A percentile compares a stretch with the other conserved stretches of the same genome.
phyloP scores from a whole-genome alignment of 2,329 filamentous ascomycete genomes.

The Colletotrichum coccodes region DNA sequence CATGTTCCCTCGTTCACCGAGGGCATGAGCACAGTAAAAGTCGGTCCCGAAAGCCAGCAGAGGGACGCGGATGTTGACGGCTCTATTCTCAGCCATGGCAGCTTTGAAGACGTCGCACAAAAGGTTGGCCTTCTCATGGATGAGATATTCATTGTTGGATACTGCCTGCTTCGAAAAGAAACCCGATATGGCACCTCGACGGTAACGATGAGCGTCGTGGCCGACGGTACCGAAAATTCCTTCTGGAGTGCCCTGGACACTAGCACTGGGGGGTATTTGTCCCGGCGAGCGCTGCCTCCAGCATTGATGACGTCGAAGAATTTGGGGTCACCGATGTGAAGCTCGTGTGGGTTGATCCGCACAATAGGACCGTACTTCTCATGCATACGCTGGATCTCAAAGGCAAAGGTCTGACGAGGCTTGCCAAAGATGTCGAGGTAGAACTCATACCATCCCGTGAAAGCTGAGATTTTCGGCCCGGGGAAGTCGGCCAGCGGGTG shows the following conservation, averaged over 20 bases:
- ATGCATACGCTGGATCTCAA: slow-evolving; percentile 24
- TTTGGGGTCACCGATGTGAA: slow-evolving; percentile 30
- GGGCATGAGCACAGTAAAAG: background rate
- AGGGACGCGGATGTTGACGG: background rate
- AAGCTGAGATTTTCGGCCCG: slow-evolving; percentile 43
- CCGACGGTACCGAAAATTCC: slow-evolving; percentile 43
- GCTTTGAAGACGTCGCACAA: background rate
- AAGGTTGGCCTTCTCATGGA: background rate
- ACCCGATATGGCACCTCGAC: slow-evolving; percentile 33
- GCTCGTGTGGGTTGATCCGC: slow-evolving; percentile 32
- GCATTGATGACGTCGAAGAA: slow-evolving; percentile 31
- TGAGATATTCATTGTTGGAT: slow-evolving; percentile 24
- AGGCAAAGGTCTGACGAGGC: background rate
- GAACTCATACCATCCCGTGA: slow-evolving; percentile 43
- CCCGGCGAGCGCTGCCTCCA: slow-evolving; percentile 7
- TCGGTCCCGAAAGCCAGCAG: background rate
- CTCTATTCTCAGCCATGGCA: background rate
- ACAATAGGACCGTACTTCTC: slow-evolving; percentile 33
- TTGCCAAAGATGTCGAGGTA: slow-evolving; percentile 41
- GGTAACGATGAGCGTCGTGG: slow-evolving; percentile 29
- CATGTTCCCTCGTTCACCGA: background rate
- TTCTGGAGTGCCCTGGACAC: slow-evolving; percentile 5
- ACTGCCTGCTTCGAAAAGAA: slow-evolving; percentile 38
- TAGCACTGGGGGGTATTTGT: background rate
- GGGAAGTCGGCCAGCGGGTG: slow-evolving; percentile 41